phyloP scores from a whole-genome alignment of 768 basidiomycete genomes.

The Rhizopogon vulgaris region DNA sequence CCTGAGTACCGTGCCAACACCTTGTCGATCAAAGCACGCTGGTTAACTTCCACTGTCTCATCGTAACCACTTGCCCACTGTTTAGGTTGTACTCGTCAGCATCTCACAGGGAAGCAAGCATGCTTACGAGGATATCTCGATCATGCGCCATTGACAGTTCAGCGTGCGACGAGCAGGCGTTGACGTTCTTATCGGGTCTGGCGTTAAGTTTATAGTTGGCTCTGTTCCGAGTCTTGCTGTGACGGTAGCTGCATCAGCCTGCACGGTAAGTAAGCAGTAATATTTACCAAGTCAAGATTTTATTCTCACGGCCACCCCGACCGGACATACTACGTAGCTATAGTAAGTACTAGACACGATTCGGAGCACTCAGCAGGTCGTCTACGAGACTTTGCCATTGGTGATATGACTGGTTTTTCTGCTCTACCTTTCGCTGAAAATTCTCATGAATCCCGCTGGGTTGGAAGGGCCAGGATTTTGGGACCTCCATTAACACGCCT shows the following conservation, averaged over 20 bases:
- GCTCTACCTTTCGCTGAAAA: conserved; percentile 40
- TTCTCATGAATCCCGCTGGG: conserved; percentile 34
- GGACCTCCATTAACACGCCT: conserved; percentile 66
- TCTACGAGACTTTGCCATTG: not conserved
- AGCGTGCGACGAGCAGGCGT: conserved; percentile 2
- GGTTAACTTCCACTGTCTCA: conserved; percentile 87
- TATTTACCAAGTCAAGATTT: no score
- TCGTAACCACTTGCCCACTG: conserved; percentile 61
- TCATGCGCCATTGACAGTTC: conserved; percentile 20
- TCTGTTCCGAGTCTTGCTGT: no score
- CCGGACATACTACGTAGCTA: no score
- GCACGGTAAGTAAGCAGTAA: no score
- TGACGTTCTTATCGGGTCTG: not conserved
- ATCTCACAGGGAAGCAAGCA: not conserved
- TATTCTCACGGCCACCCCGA: no score
- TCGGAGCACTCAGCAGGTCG: no score
- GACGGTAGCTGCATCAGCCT: no score
- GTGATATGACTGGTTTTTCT: conserved; percentile 48
- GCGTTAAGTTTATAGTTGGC: no score
- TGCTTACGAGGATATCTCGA: conserved; percentile 23
- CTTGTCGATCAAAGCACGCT: conserved; percentile 94
- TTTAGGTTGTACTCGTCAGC: not conserved
- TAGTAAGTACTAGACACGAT: no score
- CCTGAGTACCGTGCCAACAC: conserved; percentile 94
- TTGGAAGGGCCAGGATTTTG: conserved; percentile 51